Base-by-base conservation (phyloP, 225 moss, liverwort and hornwort genomes). In the Asterella californica region DNA sequence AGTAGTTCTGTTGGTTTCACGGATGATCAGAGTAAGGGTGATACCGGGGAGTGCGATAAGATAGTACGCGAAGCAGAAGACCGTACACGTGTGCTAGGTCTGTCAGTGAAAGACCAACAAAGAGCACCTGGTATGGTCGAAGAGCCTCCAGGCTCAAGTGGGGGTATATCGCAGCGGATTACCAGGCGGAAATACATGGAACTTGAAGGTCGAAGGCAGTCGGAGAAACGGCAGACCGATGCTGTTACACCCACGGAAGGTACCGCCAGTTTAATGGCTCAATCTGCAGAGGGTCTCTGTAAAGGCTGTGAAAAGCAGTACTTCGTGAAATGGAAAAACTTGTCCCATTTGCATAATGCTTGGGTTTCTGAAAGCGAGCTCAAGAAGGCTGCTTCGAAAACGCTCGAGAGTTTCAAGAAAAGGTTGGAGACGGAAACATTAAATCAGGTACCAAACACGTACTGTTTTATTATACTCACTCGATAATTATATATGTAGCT, bases 281-380 rank as follows among this genome's bases (percentile, higher is more conserved):
- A 69, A 34, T 37, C 53, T 53, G 79, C 34, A 19, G 50, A 60
- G 22, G 42, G 38, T 45, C 59, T 15, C 25, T 71, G 70, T 10
- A 76, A 74, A 60, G 25, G 55, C 52, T 42, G 25, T 54, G 85
- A 76, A 8, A 86, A 82, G 76, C 90, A 93, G 69, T 97, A 94
- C 86, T 89, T 92, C 80, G 97, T 94, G 53, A 93, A 97, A 81
- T 94, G 93, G 94, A 94, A 88, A 82, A 90, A 88, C 69, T 81
- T 89, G 76, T 83, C 93, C 62, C 97, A 97, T 90, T 87, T 88
- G 61, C 88, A 94, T 76, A 91, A 97, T 75, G 81, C 82, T 75
- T 97, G 97, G 97, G 87, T 97, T 52, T 61, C 70, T 67, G 97
- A 93, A 83, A 86, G 77, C 73, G 93, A 94, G 62, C 79, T 97